Evolutionary conservation across 2,329 filamentous ascomycete genomes (phyloP), one percentile per base, ranked within the genome.

Genomic region (Claviceps quebecensis): DNA sequence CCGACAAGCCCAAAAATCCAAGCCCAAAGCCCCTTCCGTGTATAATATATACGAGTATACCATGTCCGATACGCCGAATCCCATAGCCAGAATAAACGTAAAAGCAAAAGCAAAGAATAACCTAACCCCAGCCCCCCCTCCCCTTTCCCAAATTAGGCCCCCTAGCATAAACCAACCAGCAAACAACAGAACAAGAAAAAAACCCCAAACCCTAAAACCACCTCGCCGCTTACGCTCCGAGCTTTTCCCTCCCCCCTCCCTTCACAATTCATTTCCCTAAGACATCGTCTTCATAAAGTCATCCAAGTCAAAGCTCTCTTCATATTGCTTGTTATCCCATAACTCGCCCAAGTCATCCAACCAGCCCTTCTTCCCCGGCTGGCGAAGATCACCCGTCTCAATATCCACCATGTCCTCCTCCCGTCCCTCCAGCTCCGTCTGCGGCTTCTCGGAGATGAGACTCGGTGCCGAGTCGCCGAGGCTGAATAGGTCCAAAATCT

Each of bases 291-390:
- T 90, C 71, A 98, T 76, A 72, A 97, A 98, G 3, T 87, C 90
- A 61, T 95, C 89, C 58, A 98, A 72, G 65, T 97, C 88, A 66
- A 96, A 97, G 68, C 95, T 94, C 71, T 98, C 93, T 69, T 96
- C 89, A 67, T 98, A 98, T 72, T 96, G 90, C 65, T 83, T 84
- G 65, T 96, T 91, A 65, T 98, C 93, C 91, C 93, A 98, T 34
- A 98, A 72, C 68, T 98, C 93, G 53, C 88, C 91, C 53, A 98
- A 70, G 63, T 97, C 93, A 64, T 98, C 93, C 55, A 97, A 71
- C 80, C 91, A 95, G 6, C 90, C 76, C 75, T 95, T 96, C 76
- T 96, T 96, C 53, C 93, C 93, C 60, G 94, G 94, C 68, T 95
- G 89, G 67, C 95, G 87, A 57, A 88, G 78, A 60, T 97, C 88